Evolutionary conservation across 1,139 yeast species (phyloP).

Genomic region (Zygosaccharomyces sapae): DNA sequence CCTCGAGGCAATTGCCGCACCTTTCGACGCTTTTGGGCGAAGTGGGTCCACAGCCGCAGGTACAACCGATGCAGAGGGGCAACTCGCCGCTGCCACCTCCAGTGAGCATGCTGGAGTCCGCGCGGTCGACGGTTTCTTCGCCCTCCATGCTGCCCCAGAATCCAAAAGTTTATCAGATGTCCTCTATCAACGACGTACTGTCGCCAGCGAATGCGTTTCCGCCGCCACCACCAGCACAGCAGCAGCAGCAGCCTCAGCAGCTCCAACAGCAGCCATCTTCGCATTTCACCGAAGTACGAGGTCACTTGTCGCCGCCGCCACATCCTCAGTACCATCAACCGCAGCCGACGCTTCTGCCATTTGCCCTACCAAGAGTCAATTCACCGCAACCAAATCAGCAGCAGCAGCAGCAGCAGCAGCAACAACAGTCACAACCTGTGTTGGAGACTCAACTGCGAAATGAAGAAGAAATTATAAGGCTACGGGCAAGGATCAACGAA

Average conservation of each 20-base stretch:
- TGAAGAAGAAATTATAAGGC: slow-evolving; percentile 48
- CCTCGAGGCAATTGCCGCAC: slow-evolving; percentile 14
- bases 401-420: slow-evolving; percentile 4
- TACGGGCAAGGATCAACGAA: slow-evolving; percentile 78
- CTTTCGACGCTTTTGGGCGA: slow-evolving; percentile 12
- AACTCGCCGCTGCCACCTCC: slow-evolving; percentile 3
- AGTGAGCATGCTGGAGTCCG: background rate
- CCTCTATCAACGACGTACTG: slow-evolving; percentile 10
- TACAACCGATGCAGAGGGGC: background rate
- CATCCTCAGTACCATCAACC: background rate
- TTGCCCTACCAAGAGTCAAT: slow-evolving; percentile 4
- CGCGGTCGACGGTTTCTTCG: slow-evolving; percentile 7
- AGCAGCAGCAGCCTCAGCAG: no score
- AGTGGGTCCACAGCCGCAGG: background rate
- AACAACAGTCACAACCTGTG: slow-evolving; percentile 22
- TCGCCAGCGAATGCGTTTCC: slow-evolving; percentile 7
- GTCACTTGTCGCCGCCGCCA: slow-evolving; percentile 14
- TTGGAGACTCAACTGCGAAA: slow-evolving; percentile 19
- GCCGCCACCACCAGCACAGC: no score
- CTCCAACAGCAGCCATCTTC: no score
- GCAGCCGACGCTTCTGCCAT: slow-evolving; percentile 7
- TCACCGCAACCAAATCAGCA: slow-evolving; percentile 3
- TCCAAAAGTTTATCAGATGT: slow-evolving; percentile 7
- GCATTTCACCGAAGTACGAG: slow-evolving; percentile 1
- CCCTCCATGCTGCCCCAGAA: slow-evolving; percentile 9